A percentile compares a stretch with the other conserved stretches of the same genome.
phyloP scores from a whole-genome alignment of 768 basidiomycete genomes.

The Tubosaeta sp. region DNA sequence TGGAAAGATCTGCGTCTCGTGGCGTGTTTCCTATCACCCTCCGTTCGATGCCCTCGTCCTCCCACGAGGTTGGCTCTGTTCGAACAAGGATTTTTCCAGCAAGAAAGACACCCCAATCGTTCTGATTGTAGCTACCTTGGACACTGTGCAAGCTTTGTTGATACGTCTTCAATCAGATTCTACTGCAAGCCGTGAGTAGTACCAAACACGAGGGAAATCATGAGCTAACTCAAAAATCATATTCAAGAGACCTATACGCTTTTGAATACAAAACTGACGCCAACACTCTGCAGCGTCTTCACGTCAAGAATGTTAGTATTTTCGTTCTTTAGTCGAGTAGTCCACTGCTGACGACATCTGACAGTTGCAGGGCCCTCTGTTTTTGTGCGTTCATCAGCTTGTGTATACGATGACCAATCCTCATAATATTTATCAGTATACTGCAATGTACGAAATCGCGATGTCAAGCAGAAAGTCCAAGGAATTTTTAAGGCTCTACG shows the following conservation, averaged over 20 bases:
- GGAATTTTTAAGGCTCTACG: conserved; percentile 10
- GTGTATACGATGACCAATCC: not conserved
- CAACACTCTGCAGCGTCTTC: conserved; percentile 34
- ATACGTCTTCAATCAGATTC: conserved; percentile 27
- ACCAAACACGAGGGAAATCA: not conserved
- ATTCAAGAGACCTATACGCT: conserved; percentile 8
- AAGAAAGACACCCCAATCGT: conserved; percentile 28
- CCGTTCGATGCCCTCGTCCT: conserved; percentile 45
- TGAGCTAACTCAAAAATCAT: not conserved
- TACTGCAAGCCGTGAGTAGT: conserved; percentile 23
- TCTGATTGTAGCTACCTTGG: conserved; percentile 34
- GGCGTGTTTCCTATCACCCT: conserved; percentile 15
- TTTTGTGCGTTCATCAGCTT: conserved; percentile 37
- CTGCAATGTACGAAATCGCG: conserved; percentile 23
- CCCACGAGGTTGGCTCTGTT: conserved; percentile 50
- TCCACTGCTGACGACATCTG: conserved; percentile 1
- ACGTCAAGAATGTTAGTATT: conserved; percentile 35
- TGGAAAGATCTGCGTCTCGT: conserved; percentile 36
- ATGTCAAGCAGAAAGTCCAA: conserved; percentile 1
- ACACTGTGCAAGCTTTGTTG: conserved; percentile 23
- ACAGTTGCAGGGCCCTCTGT: conserved; percentile 45
- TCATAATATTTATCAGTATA: conserved; percentile 4
- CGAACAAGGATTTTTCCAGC: conserved; percentile 10
- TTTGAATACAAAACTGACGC: conserved; percentile 10
- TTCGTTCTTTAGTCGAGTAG: no score